Percentiles rank a stretch among this genome's conserved stretches.
Conservation (phyloP, 805 yeast species). For the Grigorovia jiainica region DNA sequence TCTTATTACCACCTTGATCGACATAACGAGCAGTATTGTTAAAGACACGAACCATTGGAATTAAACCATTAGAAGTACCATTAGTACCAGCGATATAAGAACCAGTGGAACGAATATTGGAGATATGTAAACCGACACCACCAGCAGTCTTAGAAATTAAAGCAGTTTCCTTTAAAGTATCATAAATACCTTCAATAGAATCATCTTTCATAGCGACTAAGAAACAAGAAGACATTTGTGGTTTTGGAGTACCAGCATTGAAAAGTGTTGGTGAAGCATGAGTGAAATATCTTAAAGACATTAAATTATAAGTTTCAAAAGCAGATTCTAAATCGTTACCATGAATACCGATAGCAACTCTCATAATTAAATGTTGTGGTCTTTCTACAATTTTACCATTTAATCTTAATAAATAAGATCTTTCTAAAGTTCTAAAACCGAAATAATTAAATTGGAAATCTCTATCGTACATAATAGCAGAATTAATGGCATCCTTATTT, state of each 20-base stretch:
- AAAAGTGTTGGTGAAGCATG: conserved; percentile 94
- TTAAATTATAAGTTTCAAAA: conserved; percentile 73
- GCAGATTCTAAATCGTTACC: conserved; percentile 55
- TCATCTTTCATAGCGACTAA: conserved; percentile 86
- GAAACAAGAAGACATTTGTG: conserved; percentile 88
- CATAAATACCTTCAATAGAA: conserved; percentile 90
- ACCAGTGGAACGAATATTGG: conserved; percentile 79
- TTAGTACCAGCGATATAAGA: conserved; percentile 85
- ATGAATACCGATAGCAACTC: conserved; percentile 90
- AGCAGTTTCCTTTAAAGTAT: conserved; percentile 81
- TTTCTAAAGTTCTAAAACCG: conserved; percentile 86
- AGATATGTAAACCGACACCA: conserved; percentile 86
- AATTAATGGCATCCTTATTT: conserved; percentile 57
- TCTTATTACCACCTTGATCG: conserved; percentile 95
- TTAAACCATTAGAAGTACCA: conserved; percentile 85
- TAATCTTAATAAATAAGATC: conserved; percentile 67
- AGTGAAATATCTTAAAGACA: conserved; percentile 81
- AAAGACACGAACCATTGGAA: conserved; percentile 94
- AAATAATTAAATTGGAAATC: conserved; percentile 76
- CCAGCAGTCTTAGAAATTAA: conserved; percentile 91
- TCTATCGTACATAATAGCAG: conserved; percentile 65
- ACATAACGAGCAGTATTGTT: conserved; percentile 95
- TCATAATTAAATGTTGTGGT: conserved; percentile 82
- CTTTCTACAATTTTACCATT: conserved; percentile 71
- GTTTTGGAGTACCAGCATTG: conserved; percentile 83